Evolutionary conservation across 192 early-diverging fungal genomes (phyloP), one percentile per base, ranked within the genome.

Genomic region (Chytriomyces hyalinus): DNA sequence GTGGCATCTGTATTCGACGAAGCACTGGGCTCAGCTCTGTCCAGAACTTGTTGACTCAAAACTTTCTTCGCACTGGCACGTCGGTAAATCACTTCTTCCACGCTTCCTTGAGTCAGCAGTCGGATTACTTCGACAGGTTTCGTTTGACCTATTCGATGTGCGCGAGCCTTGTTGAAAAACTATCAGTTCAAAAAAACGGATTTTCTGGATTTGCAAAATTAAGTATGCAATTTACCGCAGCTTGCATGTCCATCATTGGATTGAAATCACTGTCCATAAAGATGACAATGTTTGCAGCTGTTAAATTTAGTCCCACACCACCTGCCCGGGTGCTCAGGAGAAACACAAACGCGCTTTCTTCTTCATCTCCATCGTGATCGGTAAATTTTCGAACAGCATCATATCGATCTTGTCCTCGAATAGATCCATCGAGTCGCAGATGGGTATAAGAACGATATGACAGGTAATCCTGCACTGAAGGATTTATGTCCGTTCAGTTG

Each of bases 101-200:
- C 89, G 0, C 94, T 92, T 43, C 91, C 90, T 49, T 92, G 87
- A 3, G 94, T 93, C 43, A 98, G 85, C 68, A 98, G 77, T n/a
- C 94, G 91, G 82, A 96, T 88, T 53, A 98, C 94, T 28, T 91
- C 90, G 36, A 97, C 95, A 81, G 95, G 93, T 67, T 94, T 95
- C 22, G 90, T 96, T 82, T 98, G 96, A 47, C 96, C 96, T 63
- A 98, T 98, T 80, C 96, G 92, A 86, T 98, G 96, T 9, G 95
- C 95, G 80, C 96, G 95, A 84, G 95, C 96, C 86, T 95, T 93
- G 93, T 85, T 96, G 93, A 46, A 91, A 83, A 84, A 7, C 3
- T 43, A 9, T 36, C 3, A 26, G 65, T 75, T 24, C 9, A 20
- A 5, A 8, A 48, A 28, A 15, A 57, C 15, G 49, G 20, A 45